Evolutionary conservation across 2,329 filamentous ascomycete genomes (phyloP).

Genomic region (Fusarium sp.): DNA sequence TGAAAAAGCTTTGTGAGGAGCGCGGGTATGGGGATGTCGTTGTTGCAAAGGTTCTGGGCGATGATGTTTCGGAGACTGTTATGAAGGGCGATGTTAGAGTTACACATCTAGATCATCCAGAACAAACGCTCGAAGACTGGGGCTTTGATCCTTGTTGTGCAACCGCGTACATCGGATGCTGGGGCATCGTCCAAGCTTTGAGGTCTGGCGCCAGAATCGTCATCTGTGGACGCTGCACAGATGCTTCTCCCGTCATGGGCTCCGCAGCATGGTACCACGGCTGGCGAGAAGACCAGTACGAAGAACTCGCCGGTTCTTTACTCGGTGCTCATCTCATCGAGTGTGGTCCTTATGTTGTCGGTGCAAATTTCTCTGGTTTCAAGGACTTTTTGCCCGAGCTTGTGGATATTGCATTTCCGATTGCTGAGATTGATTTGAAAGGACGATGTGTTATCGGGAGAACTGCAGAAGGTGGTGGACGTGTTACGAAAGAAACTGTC

Average conservation of each 20-base stretch:
- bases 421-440: slow-evolving; percentile 51
- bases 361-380: slow-evolving; percentile 65
- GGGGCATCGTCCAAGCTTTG: slow-evolving; percentile 58
- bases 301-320: slow-evolving; percentile 61
- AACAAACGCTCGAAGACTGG: slow-evolving; percentile 46
- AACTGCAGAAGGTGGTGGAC: slow-evolving; percentile 50
- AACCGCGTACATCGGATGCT: slow-evolving; percentile 61
- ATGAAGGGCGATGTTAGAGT: slow-evolving; percentile 31
- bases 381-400: slow-evolving; percentile 45
- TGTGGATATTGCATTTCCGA: slow-evolving; percentile 51
- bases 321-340: slow-evolving; percentile 66
- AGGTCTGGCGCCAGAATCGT: slow-evolving; percentile 58
- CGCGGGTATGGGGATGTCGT: slow-evolving; percentile 46
- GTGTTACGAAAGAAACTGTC: slow-evolving; percentile 51
- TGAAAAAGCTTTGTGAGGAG: slow-evolving; percentile 46
- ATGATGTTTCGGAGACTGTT: slow-evolving; percentile 51
- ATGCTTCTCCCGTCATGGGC: slow-evolving; percentile 65
- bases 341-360: slow-evolving; percentile 65
- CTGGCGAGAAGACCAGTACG: slow-evolving; percentile 60
- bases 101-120: slow-evolving; percentile 47
- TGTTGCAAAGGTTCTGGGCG: slow-evolving; percentile 53
- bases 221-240: slow-evolving; percentile 60
- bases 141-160: slow-evolving; percentile 43
- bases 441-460: slow-evolving; percentile 52
- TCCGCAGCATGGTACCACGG: slow-evolving; percentile 67